A percentile compares a stretch with the other conserved stretches of the same genome.
These are phyloP conservation scores for Hyphodiscus sp. DNA, from an alignment of 2,329 filamentous ascomycete genomes.

Conservation along the genomic window DNA sequence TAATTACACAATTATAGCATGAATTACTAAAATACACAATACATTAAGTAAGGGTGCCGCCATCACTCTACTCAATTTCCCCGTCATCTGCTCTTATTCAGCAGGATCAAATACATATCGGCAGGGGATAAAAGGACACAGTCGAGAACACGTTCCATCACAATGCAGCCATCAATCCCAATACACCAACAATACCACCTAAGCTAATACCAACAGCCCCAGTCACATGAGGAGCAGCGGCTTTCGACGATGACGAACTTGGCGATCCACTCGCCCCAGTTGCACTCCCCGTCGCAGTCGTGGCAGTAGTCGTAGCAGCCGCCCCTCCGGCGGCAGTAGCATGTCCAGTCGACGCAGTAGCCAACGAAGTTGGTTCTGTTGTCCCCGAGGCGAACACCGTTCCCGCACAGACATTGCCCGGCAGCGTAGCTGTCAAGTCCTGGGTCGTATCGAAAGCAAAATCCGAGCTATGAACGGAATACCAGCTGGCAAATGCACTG, in stretches of 20 bases:
- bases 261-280: neutral
- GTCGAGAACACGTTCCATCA: neutral
- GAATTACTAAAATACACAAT: no score
- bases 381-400: neutral
- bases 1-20: no score
- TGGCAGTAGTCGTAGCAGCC: neutral
- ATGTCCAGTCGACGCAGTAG: neutral
- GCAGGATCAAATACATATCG: no score
- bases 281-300: neutral
- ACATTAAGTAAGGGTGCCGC: no score
- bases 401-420: neutral
- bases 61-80: no score
- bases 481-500: conserved; percentile 8
- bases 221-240: conserved; percentile 3
- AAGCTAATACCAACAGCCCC: conserved; percentile 6
- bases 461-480: conserved; percentile 1
- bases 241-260: neutral
- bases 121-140: no score
- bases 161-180: conserved; percentile 9
- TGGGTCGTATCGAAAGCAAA: neutral
- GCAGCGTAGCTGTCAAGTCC: neutral
- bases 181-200: conserved; percentile 4
- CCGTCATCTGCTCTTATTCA: no score
- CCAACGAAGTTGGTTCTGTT: neutral
- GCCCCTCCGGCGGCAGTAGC: no score